A percentile compares a stretch with the other conserved stretches of the same genome.
phyloP scores from a whole-genome alignment of 1,284 basidiomycete genomes.

The Exobasidium rhododendri region DNA sequence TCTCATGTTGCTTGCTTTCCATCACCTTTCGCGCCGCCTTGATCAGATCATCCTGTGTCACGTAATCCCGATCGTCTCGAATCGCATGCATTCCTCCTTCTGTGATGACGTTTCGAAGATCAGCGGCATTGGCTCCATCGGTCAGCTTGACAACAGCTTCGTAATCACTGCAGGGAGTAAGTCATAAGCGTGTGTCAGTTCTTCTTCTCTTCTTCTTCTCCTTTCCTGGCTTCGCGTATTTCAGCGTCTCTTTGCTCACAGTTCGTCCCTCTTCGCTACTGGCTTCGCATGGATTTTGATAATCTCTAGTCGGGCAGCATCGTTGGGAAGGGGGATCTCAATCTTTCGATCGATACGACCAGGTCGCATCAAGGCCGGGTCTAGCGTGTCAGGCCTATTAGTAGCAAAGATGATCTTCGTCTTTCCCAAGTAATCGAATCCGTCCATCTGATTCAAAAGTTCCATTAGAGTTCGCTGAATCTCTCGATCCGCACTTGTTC shows the following conservation, averaged over 20 bases:
- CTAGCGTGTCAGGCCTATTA: conserved; percentile 66
- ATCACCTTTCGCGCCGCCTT: conserved; percentile 97
- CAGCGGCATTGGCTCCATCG: conserved; percentile 58
- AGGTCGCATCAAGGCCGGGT: conserved; percentile 92
- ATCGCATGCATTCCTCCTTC: conserved; percentile 99
- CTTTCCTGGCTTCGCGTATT: background rate
- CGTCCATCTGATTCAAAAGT: conserved; percentile 97
- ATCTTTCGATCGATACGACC: conserved; percentile 97
- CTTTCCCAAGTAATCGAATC: conserved; percentile 90
- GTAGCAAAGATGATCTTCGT: conserved; percentile 92
- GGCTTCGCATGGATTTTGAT: conserved; percentile 94
- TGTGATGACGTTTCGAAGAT: conserved; percentile 92
- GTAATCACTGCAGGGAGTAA: conserved; percentile 30
- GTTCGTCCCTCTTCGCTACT: conserved; percentile 77
- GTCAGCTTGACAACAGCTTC: conserved; percentile 70
- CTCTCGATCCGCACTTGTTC: conserved; percentile 95
- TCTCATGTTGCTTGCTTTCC: conserved; percentile 61
- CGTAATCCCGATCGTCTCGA: conserved; percentile 72
- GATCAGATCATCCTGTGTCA: conserved; percentile 77
- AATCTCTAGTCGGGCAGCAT: conserved; percentile 89
- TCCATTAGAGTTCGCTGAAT: conserved; percentile 99
- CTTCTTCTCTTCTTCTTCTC: background rate
- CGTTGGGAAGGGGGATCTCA: conserved; percentile 95
- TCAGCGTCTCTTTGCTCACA: conserved; percentile 11
- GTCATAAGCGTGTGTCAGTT: too few species aligned